Evolutionary conservation across 192 early-diverging fungal genomes (phyloP), one percentile per base, ranked within the genome.

Genomic region (Coemansia sp.): DNA sequence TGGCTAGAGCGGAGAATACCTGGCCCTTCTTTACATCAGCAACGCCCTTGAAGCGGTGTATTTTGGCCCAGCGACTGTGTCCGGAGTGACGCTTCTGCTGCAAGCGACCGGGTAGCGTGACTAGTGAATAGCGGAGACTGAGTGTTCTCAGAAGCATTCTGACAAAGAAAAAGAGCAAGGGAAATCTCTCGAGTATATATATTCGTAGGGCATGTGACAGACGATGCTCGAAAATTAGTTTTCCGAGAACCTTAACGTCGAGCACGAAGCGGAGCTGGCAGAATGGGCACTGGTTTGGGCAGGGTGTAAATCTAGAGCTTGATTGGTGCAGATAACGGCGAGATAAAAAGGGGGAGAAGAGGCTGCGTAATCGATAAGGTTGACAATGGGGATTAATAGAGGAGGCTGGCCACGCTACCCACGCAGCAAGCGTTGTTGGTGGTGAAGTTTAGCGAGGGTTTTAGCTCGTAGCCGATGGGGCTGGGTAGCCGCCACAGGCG

Each of bases 61-160:
- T 80, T 75, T 88, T 87, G 61, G 84, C 83, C 87, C 88, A 88
- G 68, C 87, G 86, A 41, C 87, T 87, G 59, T 88, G 86, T 12
- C 86, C 88, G 2, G 78, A 60, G 47, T 67, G 20, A 16, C 69
- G 37, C 35, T 61, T 68, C 31, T 68, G 73, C 61, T 38, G 52
- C 52, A 55, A 55, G 52, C 52, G 52, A 33, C 26, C 52, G n/a
- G 26, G 52, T 2, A 18, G 26, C 6, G 48, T 55, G 52, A 31
- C 26, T 26, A 55, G 25, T 28, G 52, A 12, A n/a, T 55, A 12
- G 25, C 25, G 26, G 25, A 55, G 52, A 28, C 52, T 26, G 10
- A 6, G 1, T 55, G 52, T 55, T 55, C 52, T 16, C 14, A 33
- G 52, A 55, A 55, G 52, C 52, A 55, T 55, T 31, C 26, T 31